phyloP scores from a whole-genome alignment of 305 asterid species.

The Plantago coronopus region DNA sequence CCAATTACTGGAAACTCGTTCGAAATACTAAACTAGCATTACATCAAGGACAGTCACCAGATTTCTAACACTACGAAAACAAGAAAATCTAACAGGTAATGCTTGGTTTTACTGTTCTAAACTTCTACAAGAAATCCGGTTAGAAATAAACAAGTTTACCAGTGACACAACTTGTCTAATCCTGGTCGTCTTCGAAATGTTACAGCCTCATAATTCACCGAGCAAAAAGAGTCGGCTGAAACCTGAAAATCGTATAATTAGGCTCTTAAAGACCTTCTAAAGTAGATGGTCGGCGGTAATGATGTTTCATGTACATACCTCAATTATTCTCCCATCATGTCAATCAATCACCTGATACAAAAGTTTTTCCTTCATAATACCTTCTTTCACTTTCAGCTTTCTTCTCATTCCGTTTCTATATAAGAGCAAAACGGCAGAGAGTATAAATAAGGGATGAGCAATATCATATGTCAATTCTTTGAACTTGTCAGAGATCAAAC shows the following conservation, averaged over 20 bases:
- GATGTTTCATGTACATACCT: constrained; percentile 35
- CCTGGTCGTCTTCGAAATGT: constrained; percentile 25
- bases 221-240: constrained; percentile 17
- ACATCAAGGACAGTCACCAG: no score
- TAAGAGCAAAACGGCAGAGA: constrained; percentile 7
- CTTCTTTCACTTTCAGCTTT: constrained; percentile 85
- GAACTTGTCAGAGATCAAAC: constrained; percentile 28
- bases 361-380: constrained; percentile 77
- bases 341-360: constrained; percentile 69
- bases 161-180: constrained; percentile 21
- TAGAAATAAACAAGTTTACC: constrained; percentile 1
- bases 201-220: constrained; percentile 21
- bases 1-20: no score
- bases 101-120: no score
- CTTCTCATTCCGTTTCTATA: constrained; percentile 95
- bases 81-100: no score
- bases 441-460: neutral
- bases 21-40: no score
- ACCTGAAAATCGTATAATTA: constrained; percentile 23
- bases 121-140: no score
- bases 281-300: constrained; percentile 7
- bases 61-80: no score
- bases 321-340: constrained; percentile 16
- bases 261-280: constrained; percentile 10
- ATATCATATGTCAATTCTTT: neutral